These are phyloP conservation scores for Diplosphaera chodatii DNA, from an alignment of 139 green algal genomes.

Conservation along the genomic window DNA sequence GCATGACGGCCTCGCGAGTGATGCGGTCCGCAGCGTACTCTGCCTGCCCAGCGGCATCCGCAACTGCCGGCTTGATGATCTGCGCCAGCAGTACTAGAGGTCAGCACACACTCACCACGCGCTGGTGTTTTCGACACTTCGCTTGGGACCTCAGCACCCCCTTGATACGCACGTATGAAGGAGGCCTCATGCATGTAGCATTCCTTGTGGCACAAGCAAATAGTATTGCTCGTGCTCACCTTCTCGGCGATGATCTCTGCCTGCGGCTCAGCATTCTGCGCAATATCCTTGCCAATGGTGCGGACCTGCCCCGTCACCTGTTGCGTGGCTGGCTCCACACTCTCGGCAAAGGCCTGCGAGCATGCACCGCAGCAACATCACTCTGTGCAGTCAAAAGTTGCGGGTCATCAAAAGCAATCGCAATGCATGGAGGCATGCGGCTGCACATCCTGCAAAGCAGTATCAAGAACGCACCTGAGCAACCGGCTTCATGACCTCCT, in stretches of 20 bases:
- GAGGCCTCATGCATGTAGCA: no score
- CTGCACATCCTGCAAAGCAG: no score
- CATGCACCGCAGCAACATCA: no score
- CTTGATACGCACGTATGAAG: no score
- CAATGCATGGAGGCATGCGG: no score
- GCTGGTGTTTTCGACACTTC: no score
- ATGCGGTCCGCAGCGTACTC: neutral
- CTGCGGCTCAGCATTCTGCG: neutral
- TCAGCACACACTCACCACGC: no score
- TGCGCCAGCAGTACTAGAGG: neutral
- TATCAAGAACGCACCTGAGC: neutral
- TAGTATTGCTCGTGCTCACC: neutral
- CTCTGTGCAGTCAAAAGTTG: no score
- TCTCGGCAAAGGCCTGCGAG: neutral
- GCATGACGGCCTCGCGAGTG: neutral
- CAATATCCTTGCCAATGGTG: neutral
- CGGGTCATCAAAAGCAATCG: no score
- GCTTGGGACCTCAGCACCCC: no score
- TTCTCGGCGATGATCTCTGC: neutral
- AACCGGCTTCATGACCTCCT: neutral
- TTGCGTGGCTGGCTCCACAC: neutral
- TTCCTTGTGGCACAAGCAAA: neutral
- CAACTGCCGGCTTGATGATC: neutral
- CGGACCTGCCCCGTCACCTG: neutral
- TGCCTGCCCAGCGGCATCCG: neutral